A percentile compares a stretch with the other conserved stretches of the same genome.
Conservation (phyloP, 202 grass and related monocot genomes). For the Digitaria exilis region DNA sequence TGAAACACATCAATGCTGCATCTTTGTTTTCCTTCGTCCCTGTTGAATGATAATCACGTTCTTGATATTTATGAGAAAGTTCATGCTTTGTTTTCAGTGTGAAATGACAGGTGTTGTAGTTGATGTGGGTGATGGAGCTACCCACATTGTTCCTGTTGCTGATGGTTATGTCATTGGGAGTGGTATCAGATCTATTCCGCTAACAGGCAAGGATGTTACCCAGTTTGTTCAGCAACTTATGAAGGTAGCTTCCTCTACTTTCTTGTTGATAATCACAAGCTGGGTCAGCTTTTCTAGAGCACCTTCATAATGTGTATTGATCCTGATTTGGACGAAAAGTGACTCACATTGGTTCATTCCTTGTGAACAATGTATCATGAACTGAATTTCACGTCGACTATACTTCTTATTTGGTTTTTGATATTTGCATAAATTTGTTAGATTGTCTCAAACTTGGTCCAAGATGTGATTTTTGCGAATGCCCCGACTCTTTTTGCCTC, state of each 20-base stretch:
- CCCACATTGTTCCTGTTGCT: constrained; percentile 95
- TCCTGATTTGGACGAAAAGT: constrained; percentile 1
- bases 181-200: constrained; percentile 94
- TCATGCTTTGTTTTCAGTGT: constrained; percentile 81
- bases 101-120: constrained; percentile 99
- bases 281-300: background rate
- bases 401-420: background rate
- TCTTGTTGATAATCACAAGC: constrained; percentile 2
- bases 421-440: constrained; percentile 3
- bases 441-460: background rate
- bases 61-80: constrained; percentile 40
- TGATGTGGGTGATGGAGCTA: constrained; percentile 96
- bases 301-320: background rate
- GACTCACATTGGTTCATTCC: background rate
- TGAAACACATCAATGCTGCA: background rate
- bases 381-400: no score
- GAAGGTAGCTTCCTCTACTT: constrained; percentile 62
- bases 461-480: constrained; percentile 16
- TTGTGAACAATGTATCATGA: background rate
- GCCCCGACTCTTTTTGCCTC: background rate
- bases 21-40: constrained; percentile 13
- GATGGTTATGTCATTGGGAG: constrained; percentile 99
- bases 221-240: constrained; percentile 93
- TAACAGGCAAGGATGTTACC: constrained; percentile 97
- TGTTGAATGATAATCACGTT: constrained; percentile 10